phyloP scores from a whole-genome alignment of 805 yeast genomes.

The Gaillardinia entomophila region DNA sequence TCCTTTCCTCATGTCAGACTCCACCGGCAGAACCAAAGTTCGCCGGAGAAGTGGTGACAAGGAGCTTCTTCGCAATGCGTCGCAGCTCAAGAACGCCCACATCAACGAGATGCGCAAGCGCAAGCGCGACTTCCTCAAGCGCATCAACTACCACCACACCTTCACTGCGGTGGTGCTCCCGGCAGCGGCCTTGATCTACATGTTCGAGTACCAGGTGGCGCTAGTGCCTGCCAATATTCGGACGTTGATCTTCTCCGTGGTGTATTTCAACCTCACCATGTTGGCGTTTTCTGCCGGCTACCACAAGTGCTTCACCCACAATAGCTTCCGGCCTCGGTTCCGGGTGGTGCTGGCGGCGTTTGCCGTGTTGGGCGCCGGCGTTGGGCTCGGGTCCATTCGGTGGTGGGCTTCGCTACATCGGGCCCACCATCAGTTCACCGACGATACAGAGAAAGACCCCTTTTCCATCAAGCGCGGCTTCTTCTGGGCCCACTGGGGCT shows the following conservation, averaged over 20 bases:
- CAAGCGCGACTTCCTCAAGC: conserved; percentile 27
- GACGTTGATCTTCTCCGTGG: conserved; percentile 23
- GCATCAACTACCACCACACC: conserved; percentile 32
- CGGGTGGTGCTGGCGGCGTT: conserved; percentile 41
- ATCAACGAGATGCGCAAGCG: conserved; percentile 29
- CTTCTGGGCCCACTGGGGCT: conserved; percentile 80
- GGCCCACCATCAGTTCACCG: conserved; percentile 82
- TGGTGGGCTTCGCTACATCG: conserved; percentile 83
- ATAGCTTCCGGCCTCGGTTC: conserved; percentile 24
- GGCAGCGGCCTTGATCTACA: conserved; percentile 18
- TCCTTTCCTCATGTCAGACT: neutral
- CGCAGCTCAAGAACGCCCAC: conserved; percentile 20
- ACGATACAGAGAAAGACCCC: conserved; percentile 85
- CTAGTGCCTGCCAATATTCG: conserved; percentile 19
- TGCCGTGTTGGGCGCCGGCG: conserved; percentile 61
- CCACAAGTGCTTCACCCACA: conserved; percentile 39
- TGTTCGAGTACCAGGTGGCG: conserved; percentile 12
- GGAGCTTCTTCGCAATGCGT: conserved; percentile 12
- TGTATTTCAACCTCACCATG: conserved; percentile 31
- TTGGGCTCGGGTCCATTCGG: conserved; percentile 70
- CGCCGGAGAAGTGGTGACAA: conserved; percentile 7
- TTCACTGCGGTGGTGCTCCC: conserved; percentile 31
- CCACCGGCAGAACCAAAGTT: conserved; percentile 1
- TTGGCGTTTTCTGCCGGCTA: conserved; percentile 39
- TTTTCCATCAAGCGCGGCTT: conserved; percentile 78